These are phyloP conservation scores for Entomortierella beljakovae DNA, from an alignment of 192 early-diverging fungal genomes.

Conservation along the genomic window DNA sequence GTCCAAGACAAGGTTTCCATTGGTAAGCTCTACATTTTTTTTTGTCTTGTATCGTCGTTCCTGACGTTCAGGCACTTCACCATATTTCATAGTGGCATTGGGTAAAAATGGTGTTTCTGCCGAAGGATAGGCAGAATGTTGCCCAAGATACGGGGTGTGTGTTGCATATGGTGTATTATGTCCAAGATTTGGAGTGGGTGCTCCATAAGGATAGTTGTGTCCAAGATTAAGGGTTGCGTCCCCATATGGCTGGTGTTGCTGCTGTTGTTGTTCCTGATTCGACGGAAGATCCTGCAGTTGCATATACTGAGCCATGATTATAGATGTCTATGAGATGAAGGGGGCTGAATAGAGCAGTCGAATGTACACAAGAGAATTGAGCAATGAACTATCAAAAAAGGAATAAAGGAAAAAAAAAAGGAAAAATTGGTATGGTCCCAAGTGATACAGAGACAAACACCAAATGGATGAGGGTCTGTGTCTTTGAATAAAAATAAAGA, in stretches of 20 bases:
- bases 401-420: too few relatives aligned
- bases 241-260: neutral
- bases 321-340: neutral
- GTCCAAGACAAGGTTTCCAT: slow-evolving; percentile 78
- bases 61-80: slow-evolving; percentile 57
- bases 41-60: slow-evolving; percentile 63
- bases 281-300: slow-evolving; percentile 32
- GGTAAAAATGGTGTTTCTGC: slow-evolving; percentile 32
- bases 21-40: slow-evolving; percentile 66
- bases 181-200: neutral
- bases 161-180: neutral
- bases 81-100: slow-evolving; percentile 29
- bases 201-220: neutral
- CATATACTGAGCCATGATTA: slow-evolving; percentile 42
- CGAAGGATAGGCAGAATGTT: slow-evolving; percentile 1
- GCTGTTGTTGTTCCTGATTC: slow-evolving; percentile 3
- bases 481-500: neutral
- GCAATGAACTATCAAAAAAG: too few relatives aligned
- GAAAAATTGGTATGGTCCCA: too few relatives aligned
- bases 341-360: neutral
- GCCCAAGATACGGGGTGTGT: neutral
- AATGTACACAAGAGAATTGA: too few relatives aligned
- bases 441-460: too few relatives aligned
- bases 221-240: neutral
- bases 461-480: neutral